Evolutionary conservation across 805 yeast genomes (phyloP).

Genomic region (Tetrapisispora namnaoensis): DNA sequence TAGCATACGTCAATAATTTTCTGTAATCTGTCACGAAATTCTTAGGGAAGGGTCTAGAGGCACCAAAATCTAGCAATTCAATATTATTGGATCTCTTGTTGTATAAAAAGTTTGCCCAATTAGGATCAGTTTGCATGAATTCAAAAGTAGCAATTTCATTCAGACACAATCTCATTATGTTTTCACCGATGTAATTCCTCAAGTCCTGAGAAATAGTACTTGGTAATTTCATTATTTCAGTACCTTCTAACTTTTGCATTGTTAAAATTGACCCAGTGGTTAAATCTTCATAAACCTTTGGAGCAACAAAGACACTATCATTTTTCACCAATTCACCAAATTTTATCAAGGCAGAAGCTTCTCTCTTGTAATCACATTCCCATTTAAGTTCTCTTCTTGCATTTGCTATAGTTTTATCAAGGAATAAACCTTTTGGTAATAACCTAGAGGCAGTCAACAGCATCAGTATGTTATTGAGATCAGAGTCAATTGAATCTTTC

Average conservation of each 20-base stretch:
- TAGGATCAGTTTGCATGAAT: conserved; percentile 98
- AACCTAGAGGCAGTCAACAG: conserved; percentile 77
- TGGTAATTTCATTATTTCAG: conserved; percentile 66
- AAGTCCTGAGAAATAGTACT: conserved; percentile 54
- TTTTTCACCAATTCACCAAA: conserved; percentile 54
- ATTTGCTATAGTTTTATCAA: conserved; percentile 85
- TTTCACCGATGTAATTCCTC: conserved; percentile 71
- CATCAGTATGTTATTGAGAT: conserved; percentile 74
- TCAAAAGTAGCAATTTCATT: conserved; percentile 74
- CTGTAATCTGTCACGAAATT: conserved; percentile 64
- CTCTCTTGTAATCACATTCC: conserved; percentile 95
- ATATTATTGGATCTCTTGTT: conserved; percentile 60
- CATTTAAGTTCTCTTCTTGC: conserved; percentile 90
- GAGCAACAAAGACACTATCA: conserved; percentile 63
- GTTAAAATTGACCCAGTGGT: conserved; percentile 80
- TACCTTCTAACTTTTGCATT: conserved; percentile 81
- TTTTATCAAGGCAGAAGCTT: conserved; percentile 64
- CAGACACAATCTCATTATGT: conserved; percentile 79
- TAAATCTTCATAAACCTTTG: conserved; percentile 64
- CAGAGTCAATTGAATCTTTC: conserved; percentile 86
- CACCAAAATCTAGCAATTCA: conserved; percentile 91
- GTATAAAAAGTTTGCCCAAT: conserved; percentile 95
- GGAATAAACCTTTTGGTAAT: conserved; percentile 82
- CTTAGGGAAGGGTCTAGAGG: conserved; percentile 68
- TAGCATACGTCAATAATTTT: conserved; percentile 65